Evolutionary conservation across 306 rosid genomes (phyloP).

Genomic region (Lotus japonicus): DNA sequence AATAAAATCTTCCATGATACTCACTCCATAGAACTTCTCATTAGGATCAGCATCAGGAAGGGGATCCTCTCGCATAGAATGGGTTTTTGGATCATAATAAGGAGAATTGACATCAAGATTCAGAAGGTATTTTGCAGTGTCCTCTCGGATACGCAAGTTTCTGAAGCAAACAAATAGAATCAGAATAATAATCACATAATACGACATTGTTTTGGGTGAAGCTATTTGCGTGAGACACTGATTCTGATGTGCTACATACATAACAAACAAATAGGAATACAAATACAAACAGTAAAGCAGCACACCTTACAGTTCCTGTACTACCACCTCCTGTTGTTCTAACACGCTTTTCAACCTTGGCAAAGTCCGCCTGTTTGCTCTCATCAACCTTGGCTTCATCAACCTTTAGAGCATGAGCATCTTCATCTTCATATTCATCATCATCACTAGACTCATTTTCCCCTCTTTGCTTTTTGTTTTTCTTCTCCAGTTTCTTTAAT

Average conservation of each 20-base stretch:
- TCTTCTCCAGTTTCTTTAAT: conserved; percentile 47
- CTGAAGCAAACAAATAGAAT: conserved; percentile 23
- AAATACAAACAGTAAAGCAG: background rate
- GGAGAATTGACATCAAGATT: conserved; percentile 54
- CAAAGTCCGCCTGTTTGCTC: conserved; percentile 59
- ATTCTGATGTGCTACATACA: background rate
- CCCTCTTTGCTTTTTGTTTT: conserved; percentile 29
- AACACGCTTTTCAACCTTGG: conserved; percentile 66
- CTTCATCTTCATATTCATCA: conserved; percentile 47
- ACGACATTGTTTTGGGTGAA: background rate
- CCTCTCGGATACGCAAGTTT: conserved; percentile 51
- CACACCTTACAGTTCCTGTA: conserved; percentile 59
- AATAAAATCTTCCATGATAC: conserved; percentile 11
- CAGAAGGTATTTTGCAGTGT: conserved; percentile 47
- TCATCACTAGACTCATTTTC: conserved; percentile 34
- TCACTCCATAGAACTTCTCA: conserved; percentile 57
- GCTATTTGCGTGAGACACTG: background rate
- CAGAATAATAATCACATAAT: background rate
- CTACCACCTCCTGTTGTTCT: conserved; percentile 64
- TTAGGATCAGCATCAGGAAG: conserved; percentile 64
- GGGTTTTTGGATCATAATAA: conserved; percentile 51
- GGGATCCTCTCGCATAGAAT: conserved; percentile 63
- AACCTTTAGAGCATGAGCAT: conserved; percentile 35
- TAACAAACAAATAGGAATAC: conserved; percentile 3
- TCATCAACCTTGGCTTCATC: conserved; percentile 74